A percentile compares a stretch with the other conserved stretches of the same genome.
phyloP scores from a whole-genome alignment of 2,329 filamentous ascomycete species.

The Leptographium lundbergii region DNA sequence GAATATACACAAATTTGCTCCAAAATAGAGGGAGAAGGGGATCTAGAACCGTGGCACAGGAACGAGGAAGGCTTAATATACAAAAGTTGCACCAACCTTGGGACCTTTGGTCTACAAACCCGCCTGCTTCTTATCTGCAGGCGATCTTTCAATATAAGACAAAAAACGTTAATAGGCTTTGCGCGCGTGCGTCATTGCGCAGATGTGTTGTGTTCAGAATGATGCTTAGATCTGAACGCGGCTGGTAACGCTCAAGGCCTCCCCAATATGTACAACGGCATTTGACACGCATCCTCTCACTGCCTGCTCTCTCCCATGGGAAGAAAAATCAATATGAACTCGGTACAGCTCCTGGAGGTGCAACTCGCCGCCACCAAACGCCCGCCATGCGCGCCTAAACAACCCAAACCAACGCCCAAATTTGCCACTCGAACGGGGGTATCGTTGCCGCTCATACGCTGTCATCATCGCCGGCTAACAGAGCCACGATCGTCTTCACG shows the following conservation, averaged over 20 bases:
- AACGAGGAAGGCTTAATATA: no score
- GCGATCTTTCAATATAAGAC: background rate
- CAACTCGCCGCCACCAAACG: background rate
- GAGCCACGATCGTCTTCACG: slow-evolving; percentile 45
- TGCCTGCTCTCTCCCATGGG: background rate
- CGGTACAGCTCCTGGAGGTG: background rate
- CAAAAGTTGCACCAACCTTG: no score
- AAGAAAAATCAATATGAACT: background rate
- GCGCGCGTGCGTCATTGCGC: background rate
- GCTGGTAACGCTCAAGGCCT: no score
- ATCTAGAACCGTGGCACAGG: no score
- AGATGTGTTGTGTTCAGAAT: background rate
- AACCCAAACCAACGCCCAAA: background rate
- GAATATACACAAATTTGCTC: no score
- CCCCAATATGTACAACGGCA: background rate
- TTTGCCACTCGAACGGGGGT: background rate
- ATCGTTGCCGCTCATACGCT: background rate
- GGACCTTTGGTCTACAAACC: background rate
- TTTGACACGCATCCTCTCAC: background rate
- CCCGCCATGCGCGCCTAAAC: background rate
- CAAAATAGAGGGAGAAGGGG: background rate
- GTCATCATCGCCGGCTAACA: slow-evolving; percentile 34
- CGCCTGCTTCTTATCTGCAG: background rate
- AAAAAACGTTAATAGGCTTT: background rate
- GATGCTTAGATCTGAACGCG: background rate